Conservation (phyloP, 2,329 filamentous ascomycete genomes). For the Cladosporium halotolerans region DNA sequence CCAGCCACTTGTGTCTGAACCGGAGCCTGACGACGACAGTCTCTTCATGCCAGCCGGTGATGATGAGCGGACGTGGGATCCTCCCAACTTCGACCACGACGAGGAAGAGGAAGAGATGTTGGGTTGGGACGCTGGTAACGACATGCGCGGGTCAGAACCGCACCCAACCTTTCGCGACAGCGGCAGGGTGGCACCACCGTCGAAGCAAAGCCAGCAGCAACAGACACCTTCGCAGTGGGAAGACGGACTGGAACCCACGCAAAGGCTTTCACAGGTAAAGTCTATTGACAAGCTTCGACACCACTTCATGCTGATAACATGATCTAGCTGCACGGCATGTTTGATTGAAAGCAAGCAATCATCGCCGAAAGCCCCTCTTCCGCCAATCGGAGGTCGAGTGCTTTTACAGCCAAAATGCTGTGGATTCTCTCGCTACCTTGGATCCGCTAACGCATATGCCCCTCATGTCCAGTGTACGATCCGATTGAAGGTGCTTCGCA, state of each 20-base stretch:
- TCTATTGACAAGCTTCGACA: neutral
- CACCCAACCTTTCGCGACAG: constrained; percentile 43
- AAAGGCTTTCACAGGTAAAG: constrained; percentile 63
- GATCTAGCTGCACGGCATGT: constrained; percentile 32
- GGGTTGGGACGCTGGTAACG: constrained; percentile 66
- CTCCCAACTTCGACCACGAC: constrained; percentile 58
- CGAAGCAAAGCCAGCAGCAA: constrained; percentile 3
- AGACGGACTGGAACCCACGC: constrained; percentile 60
- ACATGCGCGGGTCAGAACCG: constrained; percentile 45
- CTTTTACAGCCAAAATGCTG: too few species aligned
- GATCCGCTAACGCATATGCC: too few species aligned
- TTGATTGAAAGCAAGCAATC: constrained; percentile 27
- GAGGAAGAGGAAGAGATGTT: constrained; percentile 61
- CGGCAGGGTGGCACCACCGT: constrained; percentile 21
- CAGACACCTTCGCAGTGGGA: constrained; percentile 11
- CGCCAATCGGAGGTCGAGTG: too few species aligned
- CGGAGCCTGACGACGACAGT: constrained; percentile 58
- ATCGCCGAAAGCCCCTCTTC: too few species aligned
- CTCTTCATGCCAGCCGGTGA: constrained; percentile 64
- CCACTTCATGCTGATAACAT: constrained; percentile 16
- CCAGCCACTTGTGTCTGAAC: constrained; percentile 42
- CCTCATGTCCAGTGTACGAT: too few species aligned
- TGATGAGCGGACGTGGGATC: constrained; percentile 67
- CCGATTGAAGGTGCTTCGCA: too few species aligned
- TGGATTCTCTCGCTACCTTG: too few species aligned